Percentiles rank a stretch among this genome's conserved stretches.
Conservation (phyloP, 1,284 basidiomycete species). For the Cutaneotrichosporon arboriforme region DNA sequence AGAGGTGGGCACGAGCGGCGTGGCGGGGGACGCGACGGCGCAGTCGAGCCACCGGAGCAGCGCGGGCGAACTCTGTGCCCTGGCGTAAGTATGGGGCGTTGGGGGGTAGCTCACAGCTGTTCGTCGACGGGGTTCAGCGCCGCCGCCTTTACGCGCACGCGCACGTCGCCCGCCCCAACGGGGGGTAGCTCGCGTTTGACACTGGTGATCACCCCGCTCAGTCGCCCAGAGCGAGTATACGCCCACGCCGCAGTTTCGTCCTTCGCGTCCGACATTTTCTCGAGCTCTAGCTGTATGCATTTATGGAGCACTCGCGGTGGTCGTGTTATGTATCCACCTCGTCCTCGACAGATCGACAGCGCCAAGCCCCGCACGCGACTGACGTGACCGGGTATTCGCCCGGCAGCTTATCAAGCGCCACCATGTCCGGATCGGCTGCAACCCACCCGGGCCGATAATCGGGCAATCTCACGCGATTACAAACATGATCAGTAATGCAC, state of each 20-base stretch:
- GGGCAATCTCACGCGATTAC: neutral
- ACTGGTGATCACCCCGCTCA: neutral
- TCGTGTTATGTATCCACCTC: no score
- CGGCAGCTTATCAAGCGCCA: neutral
- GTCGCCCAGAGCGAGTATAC: neutral
- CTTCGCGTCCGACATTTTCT: no score
- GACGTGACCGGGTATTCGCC: neutral
- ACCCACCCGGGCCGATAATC: neutral
- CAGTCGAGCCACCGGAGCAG: slow-evolving; percentile 49
- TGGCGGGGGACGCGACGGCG: neutral
- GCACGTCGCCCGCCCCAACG: slow-evolving; percentile 1
- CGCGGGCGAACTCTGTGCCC: slow-evolving; percentile 53
- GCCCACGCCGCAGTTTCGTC: neutral
- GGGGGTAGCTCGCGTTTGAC: neutral
- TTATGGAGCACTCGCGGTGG: no score
- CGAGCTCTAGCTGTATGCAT: no score
- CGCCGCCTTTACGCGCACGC: slow-evolving; percentile 3
- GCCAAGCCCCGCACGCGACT: no score
- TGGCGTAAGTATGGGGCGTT: slow-evolving; percentile 38
- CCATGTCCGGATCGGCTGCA: neutral
- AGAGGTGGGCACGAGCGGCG: slow-evolving; percentile 56
- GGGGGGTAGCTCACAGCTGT: neutral
- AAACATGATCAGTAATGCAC: no score
- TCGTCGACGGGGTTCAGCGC: slow-evolving; percentile 12
- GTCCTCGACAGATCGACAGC: no score